These are phyloP conservation scores for Emmonsiellopsis sp. DNA, from an alignment of 2,329 filamentous ascomycete genomes.

Conservation along the genomic window DNA sequence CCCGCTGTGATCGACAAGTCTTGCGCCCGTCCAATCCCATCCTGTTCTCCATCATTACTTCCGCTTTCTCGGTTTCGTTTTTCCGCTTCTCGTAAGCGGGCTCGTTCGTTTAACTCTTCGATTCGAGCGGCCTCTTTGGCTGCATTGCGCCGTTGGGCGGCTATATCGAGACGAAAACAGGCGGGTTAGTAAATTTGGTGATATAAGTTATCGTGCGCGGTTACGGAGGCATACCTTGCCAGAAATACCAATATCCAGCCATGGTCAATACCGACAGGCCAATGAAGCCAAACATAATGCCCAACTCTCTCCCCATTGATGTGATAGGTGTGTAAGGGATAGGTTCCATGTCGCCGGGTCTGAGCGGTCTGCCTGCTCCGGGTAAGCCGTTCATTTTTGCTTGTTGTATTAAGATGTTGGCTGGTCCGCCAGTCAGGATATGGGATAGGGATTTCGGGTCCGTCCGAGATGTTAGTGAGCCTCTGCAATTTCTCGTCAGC, in stretches of 20 bases:
- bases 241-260: conserved; percentile 3
- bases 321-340: conserved; percentile 18
- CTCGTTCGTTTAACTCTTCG: conserved; percentile 17
- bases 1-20: not conserved
- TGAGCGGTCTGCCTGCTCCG: not conserved
- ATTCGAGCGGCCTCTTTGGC: conserved; percentile 23
- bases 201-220: not conserved
- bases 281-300: conserved; percentile 30
- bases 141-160: conserved; percentile 16
- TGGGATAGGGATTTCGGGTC: not conserved
- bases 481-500: not conserved
- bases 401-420: not conserved
- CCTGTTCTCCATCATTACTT: not conserved
- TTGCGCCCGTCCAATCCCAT: conserved; percentile 1
- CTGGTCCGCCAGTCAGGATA: not conserved
- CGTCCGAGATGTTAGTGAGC: not conserved
- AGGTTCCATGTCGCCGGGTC: conserved; percentile 2
- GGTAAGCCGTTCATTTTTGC: conserved; percentile 1
- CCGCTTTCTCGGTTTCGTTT: conserved; percentile 1
- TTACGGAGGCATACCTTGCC: conserved; percentile 1
- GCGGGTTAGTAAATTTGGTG: not conserved
- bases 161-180: conserved; percentile 5
- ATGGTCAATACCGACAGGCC: conserved; percentile 18
- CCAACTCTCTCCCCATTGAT: conserved; percentile 26
- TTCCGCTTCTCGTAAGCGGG: conserved; percentile 3